Conservation (phyloP, 108 stramenopile species). For the Stephanodiscus triporus region DNA sequence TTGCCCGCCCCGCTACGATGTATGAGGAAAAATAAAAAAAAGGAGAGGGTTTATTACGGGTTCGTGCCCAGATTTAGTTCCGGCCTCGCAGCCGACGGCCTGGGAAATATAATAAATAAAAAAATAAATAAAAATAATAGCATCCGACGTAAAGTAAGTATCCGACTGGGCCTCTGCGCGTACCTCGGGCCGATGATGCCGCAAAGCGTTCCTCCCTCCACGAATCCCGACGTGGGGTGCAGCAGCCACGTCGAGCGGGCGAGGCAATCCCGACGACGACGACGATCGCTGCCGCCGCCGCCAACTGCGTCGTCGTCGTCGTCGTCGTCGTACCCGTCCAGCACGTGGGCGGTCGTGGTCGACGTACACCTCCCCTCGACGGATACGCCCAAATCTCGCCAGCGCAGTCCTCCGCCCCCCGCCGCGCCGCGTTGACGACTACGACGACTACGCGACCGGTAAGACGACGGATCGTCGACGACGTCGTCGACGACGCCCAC, state of each 20-base stretch:
- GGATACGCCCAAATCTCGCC: conserved; percentile 46
- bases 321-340: conserved; percentile 9
- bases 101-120: background rate
- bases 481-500: background rate
- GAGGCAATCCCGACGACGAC: conserved; percentile 4
- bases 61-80: too few relatives aligned
- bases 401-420: conserved; percentile 35
- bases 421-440: too few relatives aligned
- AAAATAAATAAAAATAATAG: too few relatives aligned
- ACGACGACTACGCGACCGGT: too few relatives aligned
- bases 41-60: background rate
- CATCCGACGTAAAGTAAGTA: too few relatives aligned
- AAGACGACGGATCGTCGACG: background rate
- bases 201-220: conserved; percentile 65
- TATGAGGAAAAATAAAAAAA: too few relatives aligned
- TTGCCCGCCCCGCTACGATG: conserved; percentile 63
- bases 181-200: conserved; percentile 69
- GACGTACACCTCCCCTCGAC: conserved; percentile 15
- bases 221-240: conserved; percentile 56
- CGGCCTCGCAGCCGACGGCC: too few relatives aligned
- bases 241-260: conserved; percentile 50
- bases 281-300: background rate
- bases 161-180: too few relatives aligned
- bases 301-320: background rate
- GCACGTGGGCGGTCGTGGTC: conserved; percentile 12